phyloP scores from a whole-genome alignment of 1,284 basidiomycete genomes.

The Ceratobasidium sp. region DNA sequence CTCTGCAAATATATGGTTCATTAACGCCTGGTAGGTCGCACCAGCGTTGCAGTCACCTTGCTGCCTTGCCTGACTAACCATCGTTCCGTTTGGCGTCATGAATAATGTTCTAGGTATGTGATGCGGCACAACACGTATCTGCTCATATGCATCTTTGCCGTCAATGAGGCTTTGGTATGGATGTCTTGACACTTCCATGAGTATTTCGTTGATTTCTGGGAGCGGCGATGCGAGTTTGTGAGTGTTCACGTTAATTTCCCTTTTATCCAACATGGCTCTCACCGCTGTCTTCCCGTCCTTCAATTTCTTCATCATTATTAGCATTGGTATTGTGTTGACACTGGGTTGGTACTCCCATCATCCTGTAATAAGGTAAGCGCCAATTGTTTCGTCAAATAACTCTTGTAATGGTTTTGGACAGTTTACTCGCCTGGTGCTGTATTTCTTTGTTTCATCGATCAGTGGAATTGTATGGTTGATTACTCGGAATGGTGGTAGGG shows the following conservation, averaged over 20 bases:
- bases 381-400: conserved; percentile 51
- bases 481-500: conserved; percentile 53
- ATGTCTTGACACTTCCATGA: conserved; percentile 48
- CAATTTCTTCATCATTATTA: conserved; percentile 54
- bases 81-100: too few species aligned
- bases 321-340: conserved; percentile 52
- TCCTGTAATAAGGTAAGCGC: conserved; percentile 45
- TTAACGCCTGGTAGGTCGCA: conserved; percentile 48
- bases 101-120: too few species aligned
- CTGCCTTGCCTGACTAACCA: too few species aligned
- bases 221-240: conserved; percentile 47
- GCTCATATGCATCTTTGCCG: too few species aligned
- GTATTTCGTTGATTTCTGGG: conserved; percentile 51
- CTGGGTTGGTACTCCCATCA: conserved; percentile 51
- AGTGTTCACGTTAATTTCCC: conserved; percentile 49
- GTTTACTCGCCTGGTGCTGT: conserved; percentile 51
- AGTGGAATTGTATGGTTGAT: conserved; percentile 58
- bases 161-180: too few species aligned
- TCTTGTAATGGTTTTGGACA: conserved; percentile 53
- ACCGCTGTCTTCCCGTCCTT: conserved; percentile 44
- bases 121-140: too few species aligned
- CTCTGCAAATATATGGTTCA: conserved; percentile 51
- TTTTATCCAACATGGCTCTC: conserved; percentile 45
- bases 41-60: too few species aligned
- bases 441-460: conserved; percentile 53